Evolutionary conservation across 73 alveolate species (phyloP).

Genomic region (Tetrahymena borealis): DNA sequence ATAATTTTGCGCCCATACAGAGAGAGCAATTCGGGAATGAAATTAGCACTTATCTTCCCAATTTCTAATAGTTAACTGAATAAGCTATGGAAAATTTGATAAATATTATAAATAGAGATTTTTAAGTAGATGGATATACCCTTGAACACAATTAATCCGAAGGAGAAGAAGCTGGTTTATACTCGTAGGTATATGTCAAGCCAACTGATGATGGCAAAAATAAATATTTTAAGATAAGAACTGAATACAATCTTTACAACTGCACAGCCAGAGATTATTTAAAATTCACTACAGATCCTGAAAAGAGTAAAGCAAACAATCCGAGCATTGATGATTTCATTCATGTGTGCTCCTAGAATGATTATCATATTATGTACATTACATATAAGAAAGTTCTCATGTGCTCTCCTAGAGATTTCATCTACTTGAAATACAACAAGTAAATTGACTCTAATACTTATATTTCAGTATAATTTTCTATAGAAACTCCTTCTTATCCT

Average conservation of each 20-base stretch:
- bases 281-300: not conserved
- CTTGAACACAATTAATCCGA: not conserved
- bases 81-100: not conserved
- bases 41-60: not conserved
- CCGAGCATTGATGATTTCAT: not conserved
- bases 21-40: not conserved
- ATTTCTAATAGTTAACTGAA: not conserved
- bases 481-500: not conserved
- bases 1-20: not conserved
- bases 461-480: not conserved
- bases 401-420: not conserved
- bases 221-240: not conserved
- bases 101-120: not conserved
- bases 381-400: not conserved
- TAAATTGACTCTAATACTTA: not conserved
- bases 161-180: not conserved
- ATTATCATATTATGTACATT: not conserved
- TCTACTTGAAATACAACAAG: not conserved
- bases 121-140: not conserved
- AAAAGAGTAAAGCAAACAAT: not conserved
- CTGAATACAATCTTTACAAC: not conserved
- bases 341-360: not conserved
- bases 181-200: not conserved
- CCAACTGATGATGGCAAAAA: not conserved
- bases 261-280: not conserved